Percentiles rank a stretch among this genome's conserved stretches.
Conservation (phyloP, 1,284 basidiomycete genomes). For the Moniliophthora roreri region DNA sequence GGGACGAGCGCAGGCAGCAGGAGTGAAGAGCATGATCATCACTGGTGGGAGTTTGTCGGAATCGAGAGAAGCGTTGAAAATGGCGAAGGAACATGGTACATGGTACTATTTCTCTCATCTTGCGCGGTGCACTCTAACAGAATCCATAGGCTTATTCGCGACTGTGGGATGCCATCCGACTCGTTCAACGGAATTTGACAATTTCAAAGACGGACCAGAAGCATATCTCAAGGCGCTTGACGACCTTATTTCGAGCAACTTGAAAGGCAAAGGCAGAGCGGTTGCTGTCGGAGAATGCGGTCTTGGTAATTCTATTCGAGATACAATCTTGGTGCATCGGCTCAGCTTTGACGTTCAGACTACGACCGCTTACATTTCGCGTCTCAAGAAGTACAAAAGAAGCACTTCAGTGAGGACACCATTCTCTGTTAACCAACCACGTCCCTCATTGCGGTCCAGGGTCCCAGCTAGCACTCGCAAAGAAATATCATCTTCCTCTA, state of each 20-base stretch:
- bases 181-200: slow-evolving; percentile 75
- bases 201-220: slow-evolving; percentile 55
- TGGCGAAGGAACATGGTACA: slow-evolving; percentile 63
- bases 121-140: background rate
- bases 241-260: slow-evolving; percentile 52
- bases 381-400: slow-evolving; percentile 60
- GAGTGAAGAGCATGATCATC: slow-evolving; percentile 78
- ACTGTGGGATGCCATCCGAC: slow-evolving; percentile 90
- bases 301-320: slow-evolving; percentile 49
- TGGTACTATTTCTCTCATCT: slow-evolving; percentile 1
- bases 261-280: slow-evolving; percentile 56
- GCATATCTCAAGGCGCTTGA: slow-evolving; percentile 69
- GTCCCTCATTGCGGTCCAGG: slow-evolving; percentile 28
- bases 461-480: slow-evolving; percentile 68
- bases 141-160: slow-evolving; percentile 60
- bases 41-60: slow-evolving; percentile 79
- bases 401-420: slow-evolving; percentile 57
- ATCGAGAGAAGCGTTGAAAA: slow-evolving; percentile 57
- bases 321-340: background rate
- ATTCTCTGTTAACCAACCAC: background rate
- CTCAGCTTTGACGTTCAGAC: slow-evolving; percentile 43
- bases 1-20: slow-evolving; percentile 58
- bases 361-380: slow-evolving; percentile 84
- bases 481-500: slow-evolving; percentile 73
- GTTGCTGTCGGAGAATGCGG: slow-evolving; percentile 89